A percentile compares a stretch with the other conserved stretches of the same genome.
These are phyloP conservation scores for Apiotrichum gracile DNA, from an alignment of 1,284 basidiomycete species.

Conservation along the genomic window DNA sequence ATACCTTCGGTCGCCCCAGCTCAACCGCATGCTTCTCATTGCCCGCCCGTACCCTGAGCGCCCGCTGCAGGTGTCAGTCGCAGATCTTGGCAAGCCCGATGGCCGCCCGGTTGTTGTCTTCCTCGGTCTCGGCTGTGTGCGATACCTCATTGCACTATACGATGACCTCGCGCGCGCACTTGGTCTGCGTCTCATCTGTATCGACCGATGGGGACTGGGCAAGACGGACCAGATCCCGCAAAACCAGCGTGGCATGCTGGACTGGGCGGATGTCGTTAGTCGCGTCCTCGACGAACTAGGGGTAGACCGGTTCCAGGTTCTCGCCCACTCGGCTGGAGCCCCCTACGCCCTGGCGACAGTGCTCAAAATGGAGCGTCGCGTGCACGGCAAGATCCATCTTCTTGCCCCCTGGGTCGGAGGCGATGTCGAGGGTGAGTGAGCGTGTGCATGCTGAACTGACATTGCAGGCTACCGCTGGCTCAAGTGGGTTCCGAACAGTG, in stretches of 20 bases:
- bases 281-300: constrained; percentile 77
- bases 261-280: constrained; percentile 85
- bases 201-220: constrained; percentile 95
- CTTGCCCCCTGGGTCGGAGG: constrained; percentile 95
- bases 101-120: constrained; percentile 87
- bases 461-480: constrained; percentile 89
- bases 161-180: constrained; percentile 90
- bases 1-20: constrained; percentile 72
- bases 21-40: constrained; percentile 76
- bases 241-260: constrained; percentile 66
- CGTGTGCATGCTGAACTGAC: constrained; percentile 25
- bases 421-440: constrained; percentile 63
- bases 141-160: constrained; percentile 89
- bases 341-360: constrained; percentile 89
- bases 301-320: constrained; percentile 73
- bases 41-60: constrained; percentile 58
- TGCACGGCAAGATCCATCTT: constrained; percentile 78
- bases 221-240: constrained; percentile 66
- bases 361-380: constrained; percentile 63
- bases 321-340: constrained; percentile 95
- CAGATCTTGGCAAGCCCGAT: constrained; percentile 75
- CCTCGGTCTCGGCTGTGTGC: constrained; percentile 85
- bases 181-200: constrained; percentile 80
- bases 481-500: constrained; percentile 87
- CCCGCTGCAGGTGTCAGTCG: constrained; percentile 82